These are phyloP conservation scores for Amphirosellinia nigrospora DNA, from an alignment of 495 filamentous ascomycete species.

Conservation along the genomic window DNA sequence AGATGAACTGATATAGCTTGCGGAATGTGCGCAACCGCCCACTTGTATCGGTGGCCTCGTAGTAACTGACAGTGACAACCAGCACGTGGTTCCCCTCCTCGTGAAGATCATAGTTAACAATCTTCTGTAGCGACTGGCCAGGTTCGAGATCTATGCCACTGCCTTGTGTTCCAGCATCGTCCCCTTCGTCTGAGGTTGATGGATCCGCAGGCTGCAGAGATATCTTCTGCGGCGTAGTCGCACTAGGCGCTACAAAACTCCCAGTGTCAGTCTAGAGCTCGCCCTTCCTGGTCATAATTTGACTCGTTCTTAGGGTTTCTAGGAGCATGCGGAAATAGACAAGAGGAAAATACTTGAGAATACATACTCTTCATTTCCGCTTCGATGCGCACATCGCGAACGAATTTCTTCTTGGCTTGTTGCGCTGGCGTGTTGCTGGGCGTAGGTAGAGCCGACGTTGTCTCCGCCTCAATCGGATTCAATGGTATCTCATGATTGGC, in stretches of 20 bases:
- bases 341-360: neutral
- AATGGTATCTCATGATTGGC: slow-evolving; percentile 81
- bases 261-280: neutral
- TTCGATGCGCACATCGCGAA: slow-evolving; percentile 78
- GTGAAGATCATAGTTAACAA: slow-evolving; percentile 84
- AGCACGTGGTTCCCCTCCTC: slow-evolving; percentile 94
- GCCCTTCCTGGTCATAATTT: neutral
- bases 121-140: slow-evolving; percentile 78
- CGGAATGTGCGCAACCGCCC: slow-evolving; percentile 84
- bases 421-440: neutral
- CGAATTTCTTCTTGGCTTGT: slow-evolving; percentile 52
- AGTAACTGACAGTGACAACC: slow-evolving; percentile 94
- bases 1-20: slow-evolving; percentile 96
- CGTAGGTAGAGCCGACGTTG: slow-evolving; percentile 19
- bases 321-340: neutral
- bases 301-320: neutral
- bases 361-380: slow-evolving; percentile 83
- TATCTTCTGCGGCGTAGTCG: slow-evolving; percentile 39
- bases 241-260: slow-evolving; percentile 55
- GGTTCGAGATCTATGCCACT: slow-evolving; percentile 62
- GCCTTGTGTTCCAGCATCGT: slow-evolving; percentile 25
- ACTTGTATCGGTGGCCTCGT: slow-evolving; percentile 66
- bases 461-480: slow-evolving; percentile 22
- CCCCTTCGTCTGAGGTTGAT: slow-evolving; percentile 26
- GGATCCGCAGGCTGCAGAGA: slow-evolving; percentile 29